Percentiles rank a stretch among this genome's conserved stretches.
phyloP scores from a whole-genome alignment of 176 grass and related monocot species.

The Triticum dicoccoides region DNA sequence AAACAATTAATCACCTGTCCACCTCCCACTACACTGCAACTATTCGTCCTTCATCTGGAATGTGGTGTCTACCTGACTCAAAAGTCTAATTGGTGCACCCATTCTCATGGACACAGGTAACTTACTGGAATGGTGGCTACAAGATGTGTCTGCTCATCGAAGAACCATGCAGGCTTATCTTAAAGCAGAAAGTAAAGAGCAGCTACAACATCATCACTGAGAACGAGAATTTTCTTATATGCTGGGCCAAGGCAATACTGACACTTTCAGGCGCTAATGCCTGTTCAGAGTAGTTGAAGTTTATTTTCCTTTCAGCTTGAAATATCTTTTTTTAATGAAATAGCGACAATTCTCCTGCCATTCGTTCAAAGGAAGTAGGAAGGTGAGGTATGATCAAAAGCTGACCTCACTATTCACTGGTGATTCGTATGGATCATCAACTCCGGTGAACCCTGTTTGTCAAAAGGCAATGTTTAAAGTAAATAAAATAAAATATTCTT shows the following conservation, averaged over 20 bases:
- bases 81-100: neutral
- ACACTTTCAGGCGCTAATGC: neutral
- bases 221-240: neutral
- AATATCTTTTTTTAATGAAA: neutral
- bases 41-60: neutral
- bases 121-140: neutral
- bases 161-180: neutral
- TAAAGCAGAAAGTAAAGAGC: neutral
- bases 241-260: neutral
- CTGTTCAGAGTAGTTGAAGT: neutral
- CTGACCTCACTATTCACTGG: conserved; percentile 84
- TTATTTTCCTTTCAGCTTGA: neutral
- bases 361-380: neutral
- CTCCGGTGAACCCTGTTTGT: conserved; percentile 82
- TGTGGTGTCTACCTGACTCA: neutral
- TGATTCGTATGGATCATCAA: conserved; percentile 95
- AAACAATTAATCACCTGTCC: neutral
- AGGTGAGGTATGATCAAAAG: neutral
- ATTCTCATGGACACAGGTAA: neutral
- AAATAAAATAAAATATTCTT: neutral
- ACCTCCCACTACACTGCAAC: neutral
- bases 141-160: neutral
- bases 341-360: neutral
- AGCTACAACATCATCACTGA: neutral
- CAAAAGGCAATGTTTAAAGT: conserved; percentile 18